Evolutionary conservation across 2,329 filamentous ascomycete species (phyloP), one percentile per base, ranked within the genome.

Genomic region (Xylaria sp.): DNA sequence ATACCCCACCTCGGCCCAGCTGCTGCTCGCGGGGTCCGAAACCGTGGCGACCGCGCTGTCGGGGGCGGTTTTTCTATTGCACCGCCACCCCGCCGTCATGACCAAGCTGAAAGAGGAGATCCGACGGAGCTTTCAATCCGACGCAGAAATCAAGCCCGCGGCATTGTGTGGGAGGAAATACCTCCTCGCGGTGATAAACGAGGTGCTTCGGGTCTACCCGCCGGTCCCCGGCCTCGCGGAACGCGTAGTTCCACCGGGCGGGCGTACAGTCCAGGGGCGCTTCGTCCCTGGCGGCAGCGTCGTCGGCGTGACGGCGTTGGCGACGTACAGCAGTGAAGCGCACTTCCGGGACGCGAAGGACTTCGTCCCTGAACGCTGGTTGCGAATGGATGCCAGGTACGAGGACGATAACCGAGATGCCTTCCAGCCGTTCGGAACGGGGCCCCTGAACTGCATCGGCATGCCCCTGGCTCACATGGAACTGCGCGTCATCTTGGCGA

Each of bases 391-490:
- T 13, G 18, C 24, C 16, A 22, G 38, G 16, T 52, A 52, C 9
- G 43, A 40, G 1, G 17, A 26, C 39, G 43, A 52, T 19, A 41
- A 46, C 3, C 17, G n/a, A 7, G 17, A 37, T 38, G 39, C 20
- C 7, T 34, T 52, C 3, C 37, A 46, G 6, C 39, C 44, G 38
- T 52, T 52, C 20, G 49, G 49, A 6, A 17, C 38, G 2, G 49
- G 49, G 17, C 43, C 43, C 11, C 29, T 52, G 49, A 46, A 46
- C 8, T 46, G 43, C 18, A 45, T 52, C 22, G 49, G 49, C n/a
- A 34, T 52, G n/a, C n/a, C n/a, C n/a, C n/a, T n/a, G n/a, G n/a
- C n/a, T n/a, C n/a, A 16, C 40, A 52, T 37, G 16, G 45, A 5
- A 19, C 21, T 52, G 17, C 50, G 44, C 7, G 38, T 52, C 39